These are phyloP conservation scores for Glarea lozoyensis DNA, from an alignment of 495 filamentous ascomycete genomes.

Conservation along the genomic window DNA sequence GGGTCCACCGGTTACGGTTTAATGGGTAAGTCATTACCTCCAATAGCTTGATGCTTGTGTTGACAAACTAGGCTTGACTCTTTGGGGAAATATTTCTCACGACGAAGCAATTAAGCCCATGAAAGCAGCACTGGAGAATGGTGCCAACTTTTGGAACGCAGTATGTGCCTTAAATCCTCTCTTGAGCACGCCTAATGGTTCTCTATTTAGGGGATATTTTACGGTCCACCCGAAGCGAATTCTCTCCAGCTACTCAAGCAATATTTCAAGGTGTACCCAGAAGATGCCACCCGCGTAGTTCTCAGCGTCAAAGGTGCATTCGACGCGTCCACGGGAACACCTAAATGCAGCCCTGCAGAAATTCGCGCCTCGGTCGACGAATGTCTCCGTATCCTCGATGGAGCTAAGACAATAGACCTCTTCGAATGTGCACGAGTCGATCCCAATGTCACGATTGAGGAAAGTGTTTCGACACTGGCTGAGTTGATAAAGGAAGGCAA, in stretches of 20 bases:
- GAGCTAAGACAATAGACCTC: slow-evolving; percentile 69
- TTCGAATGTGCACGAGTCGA: slow-evolving; percentile 71
- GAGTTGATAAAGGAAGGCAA: slow-evolving; percentile 55
- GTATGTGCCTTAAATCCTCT: slow-evolving; percentile 27
- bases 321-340: neutral
- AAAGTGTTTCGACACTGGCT: slow-evolving; percentile 29
- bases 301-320: slow-evolving; percentile 55
- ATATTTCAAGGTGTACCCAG: slow-evolving; percentile 57
- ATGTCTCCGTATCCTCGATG: slow-evolving; percentile 48
- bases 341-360: slow-evolving; percentile 30
- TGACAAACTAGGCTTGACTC: too few species aligned
- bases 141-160: slow-evolving; percentile 69
- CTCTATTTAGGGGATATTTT: slow-evolving; percentile 46
- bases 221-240: slow-evolving; percentile 62
- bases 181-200: neutral
- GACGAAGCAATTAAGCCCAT: slow-evolving; percentile 45
- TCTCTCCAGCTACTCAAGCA: slow-evolving; percentile 50
- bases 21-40: too few species aligned
- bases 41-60: too few species aligned
- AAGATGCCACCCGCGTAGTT: slow-evolving; percentile 52
- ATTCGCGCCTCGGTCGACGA: slow-evolving; percentile 60
- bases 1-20: too few species aligned
- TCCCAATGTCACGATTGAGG: slow-evolving; percentile 36
- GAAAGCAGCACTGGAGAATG: slow-evolving; percentile 45
- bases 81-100: too few species aligned